Base-by-base conservation (phyloP, 169 alveolate species). In the Plasmodium vivax region DNA sequence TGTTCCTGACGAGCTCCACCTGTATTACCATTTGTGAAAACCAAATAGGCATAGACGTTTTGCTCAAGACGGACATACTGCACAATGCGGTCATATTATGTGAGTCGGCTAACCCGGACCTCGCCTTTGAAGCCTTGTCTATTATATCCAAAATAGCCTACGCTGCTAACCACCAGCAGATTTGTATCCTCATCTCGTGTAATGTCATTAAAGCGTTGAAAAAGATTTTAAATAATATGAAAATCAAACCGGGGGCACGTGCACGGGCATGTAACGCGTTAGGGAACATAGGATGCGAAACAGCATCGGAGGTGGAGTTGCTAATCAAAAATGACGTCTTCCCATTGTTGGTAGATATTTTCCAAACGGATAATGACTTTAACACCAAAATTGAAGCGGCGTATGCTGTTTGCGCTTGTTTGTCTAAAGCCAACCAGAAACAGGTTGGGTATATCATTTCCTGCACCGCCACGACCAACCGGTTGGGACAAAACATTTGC, bases 331-430 rank as follows among this genome's bases (percentile, higher is more conserved):
- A 96, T 45, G 97, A 96, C 19, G 98, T 97, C 16, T 93, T 97
- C 47, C 98, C 98, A 36, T 68, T 96, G 88, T 90, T 97, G 77
- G 96, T 97, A 62, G 96, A 93, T 58, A 96, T 96, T 32, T 97
- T 96, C 72, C 97, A 95, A 83, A 93, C 95, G 68, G 97, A 96
- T 56, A 94, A 95, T 41, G 98, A 97, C 93, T 96, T 95, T 85
- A 97, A 95, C 94, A 95, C 97, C 23, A 97, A 96, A 95, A 94
- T 97, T 32, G 98, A 97, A 90, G 97, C 98, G 36, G 98, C 98
- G 45, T 97, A 97, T 94, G 98, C 98, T 36, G 97, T 97, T 47
- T 97, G 98, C 90, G 98, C 98, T 3, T 96, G 98, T 77, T 96
- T 96, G 68, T 96, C 98, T 12, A 90, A 96, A 74, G 98, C 98